Evolutionary conservation across 2,329 filamentous ascomycete species (phyloP).

Genomic region (Anthostomella pinea): DNA sequence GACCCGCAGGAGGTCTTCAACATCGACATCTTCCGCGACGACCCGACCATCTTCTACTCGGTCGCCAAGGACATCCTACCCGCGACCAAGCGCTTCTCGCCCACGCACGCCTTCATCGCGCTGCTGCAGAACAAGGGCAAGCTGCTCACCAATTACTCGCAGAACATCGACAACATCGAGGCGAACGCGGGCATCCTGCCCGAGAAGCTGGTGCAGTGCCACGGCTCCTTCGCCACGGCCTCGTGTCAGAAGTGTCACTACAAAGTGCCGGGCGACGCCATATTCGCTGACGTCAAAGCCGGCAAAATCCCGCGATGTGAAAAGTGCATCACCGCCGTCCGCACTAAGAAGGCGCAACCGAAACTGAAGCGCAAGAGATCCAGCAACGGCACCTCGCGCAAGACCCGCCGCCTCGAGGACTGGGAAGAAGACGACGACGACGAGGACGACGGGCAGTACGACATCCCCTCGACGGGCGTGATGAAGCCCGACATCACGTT

Average conservation of each 20-base stretch:
- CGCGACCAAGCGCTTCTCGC: constrained; percentile 72
- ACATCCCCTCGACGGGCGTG: constrained; percentile 68
- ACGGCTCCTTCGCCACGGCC: constrained; percentile 92
- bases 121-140: constrained; percentile 85
- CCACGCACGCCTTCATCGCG: constrained; percentile 91
- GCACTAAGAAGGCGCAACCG: constrained; percentile 47
- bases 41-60: constrained; percentile 87
- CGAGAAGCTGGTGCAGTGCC: constrained; percentile 89
- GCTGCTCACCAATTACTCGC: constrained; percentile 93
- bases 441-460: constrained; percentile 53
- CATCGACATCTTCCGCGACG: constrained; percentile 78
- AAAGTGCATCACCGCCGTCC: constrained; percentile 61
- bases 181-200: constrained; percentile 76
- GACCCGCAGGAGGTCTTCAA: constrained; percentile 97
- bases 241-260: constrained; percentile 80
- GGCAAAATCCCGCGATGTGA: constrained; percentile 75
- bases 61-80: constrained; percentile 90
- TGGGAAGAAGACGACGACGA: constrained; percentile 46
- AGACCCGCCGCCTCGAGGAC: constrained; percentile 19
- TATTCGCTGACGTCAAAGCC: constrained; percentile 76
- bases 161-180: constrained; percentile 98
- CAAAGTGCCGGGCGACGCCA: constrained; percentile 69
- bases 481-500: constrained; percentile 99
- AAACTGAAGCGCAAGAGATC: constrained; percentile 55
- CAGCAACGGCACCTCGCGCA: constrained; percentile 36